A percentile compares a stretch with the other conserved stretches of the same genome.
phyloP scores from a whole-genome alignment of 2,329 filamentous ascomycete species.

The Phyllosticta capitalensis region DNA sequence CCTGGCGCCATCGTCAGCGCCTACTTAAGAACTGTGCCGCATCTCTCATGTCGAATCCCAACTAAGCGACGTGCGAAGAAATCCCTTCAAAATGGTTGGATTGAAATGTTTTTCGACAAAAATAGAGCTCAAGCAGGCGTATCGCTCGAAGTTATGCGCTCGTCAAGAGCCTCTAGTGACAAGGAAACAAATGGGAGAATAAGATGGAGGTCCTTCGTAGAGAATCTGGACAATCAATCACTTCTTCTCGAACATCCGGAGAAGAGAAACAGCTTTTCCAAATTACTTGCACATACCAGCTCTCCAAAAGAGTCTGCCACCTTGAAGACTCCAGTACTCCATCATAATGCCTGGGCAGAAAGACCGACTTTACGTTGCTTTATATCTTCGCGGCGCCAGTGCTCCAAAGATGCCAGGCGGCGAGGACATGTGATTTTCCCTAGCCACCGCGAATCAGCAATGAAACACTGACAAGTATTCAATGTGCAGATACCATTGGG shows the following conservation, averaged over 20 bases:
- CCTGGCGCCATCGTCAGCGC: neutral
- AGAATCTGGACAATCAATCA: neutral
- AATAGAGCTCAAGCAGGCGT: neutral
- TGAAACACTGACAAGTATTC: neutral
- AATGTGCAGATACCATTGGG: constrained; percentile 30
- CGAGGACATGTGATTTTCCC: constrained; percentile 19
- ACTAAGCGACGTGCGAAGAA: neutral
- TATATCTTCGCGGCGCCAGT: constrained; percentile 19
- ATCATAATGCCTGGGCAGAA: constrained; percentile 18
- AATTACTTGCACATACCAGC: neutral
- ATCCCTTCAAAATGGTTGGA: neutral
- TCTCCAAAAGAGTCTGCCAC: neutral
- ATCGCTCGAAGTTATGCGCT: neutral
- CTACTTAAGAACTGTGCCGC: neutral
- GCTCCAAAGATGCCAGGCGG: constrained; percentile 15
- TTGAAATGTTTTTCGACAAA: neutral
- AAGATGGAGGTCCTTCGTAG: neutral
- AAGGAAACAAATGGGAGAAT: neutral
- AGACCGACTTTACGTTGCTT: constrained; percentile 21
- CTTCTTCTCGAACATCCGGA: neutral
- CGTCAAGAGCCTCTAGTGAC: neutral
- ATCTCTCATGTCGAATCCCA: neutral
- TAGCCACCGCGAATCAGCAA: neutral
- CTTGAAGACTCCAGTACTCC: neutral
- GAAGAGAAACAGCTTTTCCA: neutral